These are phyloP conservation scores for Cryptosporidium parvum DNA, from an alignment of 169 alveolate species.

Conservation along the genomic window DNA sequence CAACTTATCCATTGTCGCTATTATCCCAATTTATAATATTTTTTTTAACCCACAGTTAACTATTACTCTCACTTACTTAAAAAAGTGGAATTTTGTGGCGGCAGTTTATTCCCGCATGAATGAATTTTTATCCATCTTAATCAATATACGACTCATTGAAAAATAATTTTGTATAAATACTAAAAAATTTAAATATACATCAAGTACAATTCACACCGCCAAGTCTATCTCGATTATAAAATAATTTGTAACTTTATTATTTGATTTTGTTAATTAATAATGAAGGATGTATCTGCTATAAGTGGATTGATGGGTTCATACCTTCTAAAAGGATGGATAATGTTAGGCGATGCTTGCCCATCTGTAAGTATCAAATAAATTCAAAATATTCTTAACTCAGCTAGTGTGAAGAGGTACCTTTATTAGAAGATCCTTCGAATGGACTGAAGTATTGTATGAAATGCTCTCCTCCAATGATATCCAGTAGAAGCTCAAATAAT, in stretches of 20 bases:
- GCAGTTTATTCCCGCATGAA: not conserved
- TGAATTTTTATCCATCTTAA: not conserved
- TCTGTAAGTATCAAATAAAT: constrained; percentile 44
- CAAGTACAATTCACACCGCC: not conserved
- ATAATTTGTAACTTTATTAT: not conserved
- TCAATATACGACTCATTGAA: not conserved
- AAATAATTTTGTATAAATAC: too few relatives aligned
- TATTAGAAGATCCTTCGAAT: constrained; percentile 66
- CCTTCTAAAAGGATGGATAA: constrained; percentile 72
- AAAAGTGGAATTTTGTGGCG: constrained; percentile 10
- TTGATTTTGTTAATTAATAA: not conserved
- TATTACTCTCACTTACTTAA: not conserved
- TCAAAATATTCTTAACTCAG: not conserved
- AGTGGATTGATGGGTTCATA: constrained; percentile 72
- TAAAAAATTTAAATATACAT: too few relatives aligned
- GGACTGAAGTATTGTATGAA: constrained; percentile 66
- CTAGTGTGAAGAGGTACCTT: constrained; percentile 72
- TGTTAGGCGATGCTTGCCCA: constrained; percentile 76
- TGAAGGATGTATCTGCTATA: constrained; percentile 68
- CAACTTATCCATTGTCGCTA: constrained; percentile 50
- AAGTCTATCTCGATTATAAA: not conserved
- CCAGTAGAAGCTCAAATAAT: not conserved
- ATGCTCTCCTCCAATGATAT: constrained; percentile 59
- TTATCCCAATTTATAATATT: not conserved
- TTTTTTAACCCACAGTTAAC: constrained; percentile 37